phyloP scores from a whole-genome alignment of 139 green algal species.

The Penium margaritaceum region DNA sequence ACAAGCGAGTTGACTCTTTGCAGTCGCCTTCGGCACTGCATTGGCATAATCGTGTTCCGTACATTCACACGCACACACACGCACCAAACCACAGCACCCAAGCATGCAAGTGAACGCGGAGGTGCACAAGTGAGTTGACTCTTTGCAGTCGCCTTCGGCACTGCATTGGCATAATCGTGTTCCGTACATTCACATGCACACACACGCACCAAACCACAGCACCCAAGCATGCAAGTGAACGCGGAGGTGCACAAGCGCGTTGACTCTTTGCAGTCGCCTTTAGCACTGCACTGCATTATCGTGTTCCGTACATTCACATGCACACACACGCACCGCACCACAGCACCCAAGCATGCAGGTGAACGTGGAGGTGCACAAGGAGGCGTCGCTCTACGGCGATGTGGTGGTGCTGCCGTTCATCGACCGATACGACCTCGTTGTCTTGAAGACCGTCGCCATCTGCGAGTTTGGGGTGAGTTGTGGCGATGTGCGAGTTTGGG shows the following conservation, averaged over 20 bases:
- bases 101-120: too few species aligned
- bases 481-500: constrained; percentile 3
- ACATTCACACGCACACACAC: too few species aligned
- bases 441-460: constrained; percentile 41
- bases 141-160: too few species aligned
- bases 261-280: too few species aligned
- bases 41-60: too few species aligned
- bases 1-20: too few species aligned
- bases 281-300: background rate
- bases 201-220: too few species aligned
- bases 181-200: too few species aligned
- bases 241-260: background rate
- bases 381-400: constrained; percentile 32
- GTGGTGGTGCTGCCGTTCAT: constrained; percentile 40
- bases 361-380: constrained; percentile 28
- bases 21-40: too few species aligned
- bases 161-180: too few species aligned
- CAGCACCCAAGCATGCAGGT: background rate
- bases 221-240: background rate
- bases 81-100: too few species aligned
- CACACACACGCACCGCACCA: background rate
- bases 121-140: too few species aligned
- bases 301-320: background rate
- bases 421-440: constrained; percentile 36
- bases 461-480: constrained; percentile 35